These are phyloP conservation scores for Antonospora locustae DNA, from an alignment of 371 early-diverging fungal species.

Conservation along the genomic window DNA sequence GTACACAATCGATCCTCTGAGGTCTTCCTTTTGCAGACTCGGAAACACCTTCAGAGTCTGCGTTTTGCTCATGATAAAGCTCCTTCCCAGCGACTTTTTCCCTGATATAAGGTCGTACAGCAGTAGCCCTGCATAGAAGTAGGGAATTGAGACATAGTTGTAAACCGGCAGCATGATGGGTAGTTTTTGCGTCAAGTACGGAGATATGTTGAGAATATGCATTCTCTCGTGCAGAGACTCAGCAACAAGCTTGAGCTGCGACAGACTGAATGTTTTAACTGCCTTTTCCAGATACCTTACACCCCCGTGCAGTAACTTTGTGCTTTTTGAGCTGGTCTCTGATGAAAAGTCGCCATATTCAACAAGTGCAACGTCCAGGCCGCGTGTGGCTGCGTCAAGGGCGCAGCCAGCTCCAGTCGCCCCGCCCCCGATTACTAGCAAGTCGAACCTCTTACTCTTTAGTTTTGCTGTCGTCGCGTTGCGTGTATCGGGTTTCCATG, in stretches of 20 bases:
- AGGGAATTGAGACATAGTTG: slow-evolving; percentile 82
- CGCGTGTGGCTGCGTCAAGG: slow-evolving; percentile 84
- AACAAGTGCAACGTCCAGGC: slow-evolving; percentile 80
- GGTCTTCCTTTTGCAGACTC: slow-evolving; percentile 69
- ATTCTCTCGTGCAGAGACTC: slow-evolving; percentile 89
- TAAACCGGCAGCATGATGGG: slow-evolving; percentile 85
- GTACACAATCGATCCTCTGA: slow-evolving; percentile 84
- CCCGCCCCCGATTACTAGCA: slow-evolving; percentile 89
- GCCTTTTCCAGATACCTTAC: slow-evolving; percentile 96
- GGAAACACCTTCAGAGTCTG: slow-evolving; percentile 81
- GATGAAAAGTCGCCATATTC: slow-evolving; percentile 88
- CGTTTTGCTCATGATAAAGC: slow-evolving; percentile 67
- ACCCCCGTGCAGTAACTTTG: slow-evolving; percentile 96
- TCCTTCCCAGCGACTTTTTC: slow-evolving; percentile 65
- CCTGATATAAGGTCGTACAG: slow-evolving; percentile 83
- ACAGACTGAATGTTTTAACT: slow-evolving; percentile 74
- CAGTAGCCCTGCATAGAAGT: slow-evolving; percentile 85
- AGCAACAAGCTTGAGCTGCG: slow-evolving; percentile 81
- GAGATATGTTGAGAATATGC: slow-evolving; percentile 77
- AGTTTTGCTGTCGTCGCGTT: slow-evolving; percentile 20
- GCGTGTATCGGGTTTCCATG: slow-evolving; percentile 42
- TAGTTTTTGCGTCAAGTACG: slow-evolving; percentile 76
- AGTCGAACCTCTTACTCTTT: slow-evolving; percentile 57
- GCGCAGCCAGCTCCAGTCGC: slow-evolving; percentile 88
- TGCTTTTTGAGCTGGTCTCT: slow-evolving; percentile 82